phyloP scores from a whole-genome alignment of 345 rosid genomes.

The Gossypium longicalyx region DNA sequence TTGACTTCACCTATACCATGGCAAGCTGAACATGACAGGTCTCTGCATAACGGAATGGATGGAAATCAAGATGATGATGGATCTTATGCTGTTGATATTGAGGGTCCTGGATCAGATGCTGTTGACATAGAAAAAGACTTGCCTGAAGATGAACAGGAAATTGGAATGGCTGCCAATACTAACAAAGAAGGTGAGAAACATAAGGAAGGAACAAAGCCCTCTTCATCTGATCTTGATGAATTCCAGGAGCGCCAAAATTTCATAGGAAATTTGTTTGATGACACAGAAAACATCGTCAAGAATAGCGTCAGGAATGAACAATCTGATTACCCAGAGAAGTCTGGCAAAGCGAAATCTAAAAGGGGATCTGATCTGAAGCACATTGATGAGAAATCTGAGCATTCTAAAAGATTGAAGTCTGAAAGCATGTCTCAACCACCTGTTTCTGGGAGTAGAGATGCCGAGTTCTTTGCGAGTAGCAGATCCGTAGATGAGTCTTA shows the following conservation, averaged over 20 bases:
- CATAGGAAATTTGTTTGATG: slow-evolving; percentile 83
- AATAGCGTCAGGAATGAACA: slow-evolving; percentile 44
- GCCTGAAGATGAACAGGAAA: slow-evolving; percentile 48
- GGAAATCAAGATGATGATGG: slow-evolving; percentile 46
- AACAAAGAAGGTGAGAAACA: slow-evolving; percentile 24
- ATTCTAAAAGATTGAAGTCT: slow-evolving; percentile 46
- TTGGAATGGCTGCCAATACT: slow-evolving; percentile 37
- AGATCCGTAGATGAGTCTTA: slow-evolving; percentile 30
- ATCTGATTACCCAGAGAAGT: slow-evolving; percentile 48
- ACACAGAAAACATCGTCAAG: slow-evolving; percentile 38
- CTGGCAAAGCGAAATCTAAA: slow-evolving; percentile 43
- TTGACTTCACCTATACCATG: slow-evolving; percentile 30
- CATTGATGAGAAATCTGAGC: slow-evolving; percentile 41
- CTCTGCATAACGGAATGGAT: slow-evolving; percentile 32
- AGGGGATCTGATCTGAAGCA: slow-evolving; percentile 40
- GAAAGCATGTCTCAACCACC: slow-evolving; percentile 43
- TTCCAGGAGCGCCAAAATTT: slow-evolving; percentile 51
- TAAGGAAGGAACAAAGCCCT: slow-evolving; percentile 29
- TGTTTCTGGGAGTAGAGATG: slow-evolving; percentile 38
- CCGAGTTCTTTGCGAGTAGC: slow-evolving; percentile 31
- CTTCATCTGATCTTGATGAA: slow-evolving; percentile 39
- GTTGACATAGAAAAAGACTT: slow-evolving; percentile 44
- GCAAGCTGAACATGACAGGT: slow-evolving; percentile 22
- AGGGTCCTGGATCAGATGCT: slow-evolving; percentile 25
- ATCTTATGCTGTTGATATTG: slow-evolving; percentile 31